Evolutionary conservation across 2,329 filamentous ascomycete species (phyloP).

Genomic region (Pseudofabraea citricarpa): DNA sequence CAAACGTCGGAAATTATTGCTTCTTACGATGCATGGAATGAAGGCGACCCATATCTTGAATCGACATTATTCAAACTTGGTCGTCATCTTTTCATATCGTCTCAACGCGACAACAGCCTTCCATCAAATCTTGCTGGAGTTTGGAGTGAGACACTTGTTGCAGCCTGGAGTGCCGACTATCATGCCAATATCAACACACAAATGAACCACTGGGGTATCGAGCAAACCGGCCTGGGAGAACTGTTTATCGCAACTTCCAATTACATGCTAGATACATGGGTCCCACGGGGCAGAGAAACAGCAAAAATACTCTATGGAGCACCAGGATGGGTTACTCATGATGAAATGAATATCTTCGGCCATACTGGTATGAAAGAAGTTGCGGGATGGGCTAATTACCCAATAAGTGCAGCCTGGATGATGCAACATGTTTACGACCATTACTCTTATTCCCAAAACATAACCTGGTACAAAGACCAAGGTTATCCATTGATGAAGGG

Average conservation of each 20-base stretch:
- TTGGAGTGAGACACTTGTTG: conserved; percentile 42
- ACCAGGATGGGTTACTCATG: conserved; percentile 49
- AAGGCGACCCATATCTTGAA: conserved; percentile 47
- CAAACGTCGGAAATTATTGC: conserved; percentile 31
- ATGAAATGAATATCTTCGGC: conserved; percentile 55
- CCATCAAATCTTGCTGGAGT: conserved; percentile 53
- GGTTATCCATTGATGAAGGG: conserved; percentile 51
- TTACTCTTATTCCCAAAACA: conserved; percentile 47
- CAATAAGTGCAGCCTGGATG: conserved; percentile 50
- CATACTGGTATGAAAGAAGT: conserved; percentile 46
- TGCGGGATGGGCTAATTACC: conserved; percentile 36
- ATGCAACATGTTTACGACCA: conserved; percentile 56
- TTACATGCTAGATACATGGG: conserved; percentile 49
- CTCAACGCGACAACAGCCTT: conserved; percentile 44
- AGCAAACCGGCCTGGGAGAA: conserved; percentile 44
- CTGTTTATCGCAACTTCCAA: conserved; percentile 44
- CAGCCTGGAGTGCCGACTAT: conserved; percentile 51
- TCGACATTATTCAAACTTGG: conserved; percentile 48
- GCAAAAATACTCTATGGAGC: conserved; percentile 49
- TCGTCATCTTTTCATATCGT: conserved; percentile 49
- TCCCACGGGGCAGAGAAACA: conserved; percentile 46
- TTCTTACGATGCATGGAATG: conserved; percentile 30
- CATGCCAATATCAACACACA: conserved; percentile 56
- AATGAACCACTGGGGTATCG: conserved; percentile 56
- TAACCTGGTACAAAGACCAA: conserved; percentile 37